A percentile compares a stretch with the other conserved stretches of the same genome.
Conservation (phyloP, 176 grass and related monocot species). For the Bonia amplexicaulis region DNA sequence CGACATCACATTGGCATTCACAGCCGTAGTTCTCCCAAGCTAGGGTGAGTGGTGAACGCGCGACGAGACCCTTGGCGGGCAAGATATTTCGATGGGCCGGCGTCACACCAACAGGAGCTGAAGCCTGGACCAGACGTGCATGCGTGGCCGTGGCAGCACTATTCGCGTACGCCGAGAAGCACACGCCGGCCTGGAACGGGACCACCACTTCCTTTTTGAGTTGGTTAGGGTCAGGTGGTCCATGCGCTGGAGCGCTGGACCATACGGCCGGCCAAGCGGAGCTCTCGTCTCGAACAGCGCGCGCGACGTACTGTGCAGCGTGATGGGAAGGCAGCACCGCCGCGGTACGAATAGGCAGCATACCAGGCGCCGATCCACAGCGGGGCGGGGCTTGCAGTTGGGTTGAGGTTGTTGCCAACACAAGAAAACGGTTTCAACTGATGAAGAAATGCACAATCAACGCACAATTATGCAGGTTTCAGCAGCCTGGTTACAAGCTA, state of each 20-base stretch:
- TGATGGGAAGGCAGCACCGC: neutral
- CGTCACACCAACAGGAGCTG: neutral
- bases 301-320: neutral
- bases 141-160: neutral
- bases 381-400: too few species aligned
- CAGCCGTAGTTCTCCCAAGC: neutral
- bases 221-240: slow-evolving; percentile 65
- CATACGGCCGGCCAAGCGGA: neutral
- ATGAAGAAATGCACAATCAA: too few species aligned
- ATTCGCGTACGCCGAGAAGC: neutral
- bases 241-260: slow-evolving; percentile 28
- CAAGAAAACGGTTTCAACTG: too few species aligned
- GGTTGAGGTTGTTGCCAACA: too few species aligned
- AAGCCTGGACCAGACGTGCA: slow-evolving; percentile 4
- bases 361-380: too few species aligned
- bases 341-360: too few species aligned
- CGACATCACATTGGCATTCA: too few species aligned
- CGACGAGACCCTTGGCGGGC: neutral
- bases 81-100: slow-evolving; percentile 8
- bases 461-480: too few species aligned
- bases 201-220: slow-evolving; percentile 33
- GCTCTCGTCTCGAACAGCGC: slow-evolving; percentile 17
- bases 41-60: neutral
- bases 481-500: too few species aligned
- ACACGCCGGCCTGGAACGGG: neutral